Conservation (phyloP, 495 filamentous ascomycete genomes). For the Neurospora sublineolata region DNA sequence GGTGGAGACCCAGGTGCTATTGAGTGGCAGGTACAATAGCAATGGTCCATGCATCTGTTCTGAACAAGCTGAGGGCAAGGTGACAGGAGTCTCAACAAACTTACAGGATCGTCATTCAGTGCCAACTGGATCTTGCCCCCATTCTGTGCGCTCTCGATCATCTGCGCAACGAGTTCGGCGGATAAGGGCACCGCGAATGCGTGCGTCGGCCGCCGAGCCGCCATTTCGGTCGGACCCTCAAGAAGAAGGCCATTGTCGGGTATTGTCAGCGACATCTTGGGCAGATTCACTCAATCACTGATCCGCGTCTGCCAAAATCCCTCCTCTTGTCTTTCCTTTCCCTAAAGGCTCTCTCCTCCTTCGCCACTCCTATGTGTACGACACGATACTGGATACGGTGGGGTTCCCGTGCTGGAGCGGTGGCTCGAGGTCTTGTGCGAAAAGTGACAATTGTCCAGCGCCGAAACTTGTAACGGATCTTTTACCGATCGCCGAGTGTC, state of each 20-base stretch:
- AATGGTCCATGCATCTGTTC: not conserved
- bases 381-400: not conserved
- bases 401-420: not conserved
- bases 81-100: constrained; percentile 17
- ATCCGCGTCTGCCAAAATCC: constrained; percentile 3
- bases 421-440: not conserved
- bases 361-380: not conserved
- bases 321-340: not conserved
- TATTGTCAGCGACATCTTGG: constrained; percentile 28
- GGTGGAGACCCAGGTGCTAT: not conserved
- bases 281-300: not conserved
- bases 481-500: not conserved
- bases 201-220: constrained; percentile 28
- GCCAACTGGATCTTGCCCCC: constrained; percentile 49
- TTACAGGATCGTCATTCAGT: constrained; percentile 45
- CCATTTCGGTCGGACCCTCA: constrained; percentile 28
- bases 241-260: constrained; percentile 33
- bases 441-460: not conserved
- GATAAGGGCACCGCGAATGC: constrained; percentile 55
- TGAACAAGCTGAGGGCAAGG: not conserved
- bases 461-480: not conserved
- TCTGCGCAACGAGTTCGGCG: constrained; percentile 55
- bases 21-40: constrained; percentile 4
- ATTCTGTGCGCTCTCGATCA: constrained; percentile 54
- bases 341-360: not conserved